These are phyloP conservation scores for Populus deltoides DNA, from an alignment of 345 rosid species.

Conservation along the genomic window DNA sequence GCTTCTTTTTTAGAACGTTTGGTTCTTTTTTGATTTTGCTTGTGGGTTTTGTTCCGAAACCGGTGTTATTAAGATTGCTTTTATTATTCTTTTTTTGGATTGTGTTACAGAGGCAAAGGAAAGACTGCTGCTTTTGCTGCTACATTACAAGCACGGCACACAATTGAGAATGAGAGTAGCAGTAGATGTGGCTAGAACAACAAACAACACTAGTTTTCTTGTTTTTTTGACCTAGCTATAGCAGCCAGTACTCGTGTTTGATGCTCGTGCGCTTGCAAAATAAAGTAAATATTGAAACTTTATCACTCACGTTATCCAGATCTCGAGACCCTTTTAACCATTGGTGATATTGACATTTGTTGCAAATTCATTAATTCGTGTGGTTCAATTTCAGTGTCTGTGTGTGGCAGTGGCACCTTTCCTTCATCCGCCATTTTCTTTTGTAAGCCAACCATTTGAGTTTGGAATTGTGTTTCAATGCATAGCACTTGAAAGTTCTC, in stretches of 20 bases:
- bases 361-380: slow-evolving; percentile 8
- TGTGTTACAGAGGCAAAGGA: slow-evolving; percentile 17
- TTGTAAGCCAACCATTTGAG: slow-evolving; percentile 6
- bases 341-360: slow-evolving; percentile 31
- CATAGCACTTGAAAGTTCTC: slow-evolving; percentile 34
- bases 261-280: slow-evolving; percentile 39
- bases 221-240: slow-evolving; percentile 23
- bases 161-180: slow-evolving; percentile 9
- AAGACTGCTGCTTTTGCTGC: background rate
- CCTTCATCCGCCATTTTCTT: slow-evolving; percentile 53
- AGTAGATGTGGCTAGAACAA: slow-evolving; percentile 2
- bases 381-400: background rate
- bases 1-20: background rate
- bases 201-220: slow-evolving; percentile 19
- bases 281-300: background rate
- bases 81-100: background rate
- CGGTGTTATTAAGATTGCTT: background rate
- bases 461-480: slow-evolving; percentile 20
- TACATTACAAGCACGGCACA: background rate
- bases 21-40: background rate
- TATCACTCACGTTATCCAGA: slow-evolving; percentile 24
- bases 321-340: slow-evolving; percentile 36
- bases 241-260: slow-evolving; percentile 35
- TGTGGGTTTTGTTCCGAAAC: background rate
- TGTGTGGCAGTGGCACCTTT: slow-evolving; percentile 25